Evolutionary conservation across 75 land plant genomes (phyloP).

Genomic region (Pseudotsuga menziesii): DNA sequence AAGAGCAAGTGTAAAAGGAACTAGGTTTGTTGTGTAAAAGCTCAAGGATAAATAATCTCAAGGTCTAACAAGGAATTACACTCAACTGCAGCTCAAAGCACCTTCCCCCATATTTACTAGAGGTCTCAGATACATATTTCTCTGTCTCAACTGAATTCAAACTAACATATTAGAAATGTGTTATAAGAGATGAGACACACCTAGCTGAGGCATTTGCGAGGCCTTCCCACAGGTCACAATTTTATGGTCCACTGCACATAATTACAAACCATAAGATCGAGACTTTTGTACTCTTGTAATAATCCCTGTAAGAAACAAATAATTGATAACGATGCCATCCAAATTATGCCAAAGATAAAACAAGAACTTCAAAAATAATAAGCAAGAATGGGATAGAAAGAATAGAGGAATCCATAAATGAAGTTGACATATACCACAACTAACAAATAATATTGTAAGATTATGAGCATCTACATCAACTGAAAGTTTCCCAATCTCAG

Average conservation of each 20-base stretch:
- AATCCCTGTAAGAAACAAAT: neutral
- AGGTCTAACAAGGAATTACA: no score
- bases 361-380: no score
- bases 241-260: conserved; percentile 1
- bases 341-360: neutral
- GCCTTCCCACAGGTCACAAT: neutral
- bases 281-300: no score
- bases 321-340: neutral
- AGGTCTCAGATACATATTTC: no score
- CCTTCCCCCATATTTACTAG: no score
- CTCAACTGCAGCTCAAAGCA: no score
- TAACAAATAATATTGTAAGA: conserved; percentile 43
- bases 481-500: conserved; percentile 53
- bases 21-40: no score
- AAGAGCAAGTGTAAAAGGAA: no score
- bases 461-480: conserved; percentile 29
- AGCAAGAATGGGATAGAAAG: no score
- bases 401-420: neutral
- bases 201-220: neutral
- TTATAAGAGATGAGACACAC: neutral
- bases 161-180: no score
- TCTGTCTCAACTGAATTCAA: no score
- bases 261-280: neutral
- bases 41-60: no score
- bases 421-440: conserved; percentile 36